Conservation (phyloP, 345 rosid genomes). For the Lepidium didymum region DNA sequence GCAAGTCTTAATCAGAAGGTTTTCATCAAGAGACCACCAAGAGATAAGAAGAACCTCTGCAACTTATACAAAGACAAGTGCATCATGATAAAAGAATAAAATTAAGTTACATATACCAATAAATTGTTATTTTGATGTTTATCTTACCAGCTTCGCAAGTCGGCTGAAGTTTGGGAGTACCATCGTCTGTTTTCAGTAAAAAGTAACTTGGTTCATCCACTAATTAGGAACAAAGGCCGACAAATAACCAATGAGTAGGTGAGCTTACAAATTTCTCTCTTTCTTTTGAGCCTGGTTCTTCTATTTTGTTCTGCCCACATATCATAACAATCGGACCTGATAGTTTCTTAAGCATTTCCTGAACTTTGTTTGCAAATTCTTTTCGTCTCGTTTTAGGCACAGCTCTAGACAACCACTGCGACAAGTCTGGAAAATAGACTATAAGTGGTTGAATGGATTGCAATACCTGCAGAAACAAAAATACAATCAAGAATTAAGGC, state of each 20-base stretch:
- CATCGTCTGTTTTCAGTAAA: slow-evolving; percentile 59
- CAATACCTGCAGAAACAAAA: slow-evolving; percentile 53
- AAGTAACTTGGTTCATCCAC: not conserved
- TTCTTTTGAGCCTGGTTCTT: slow-evolving; percentile 74
- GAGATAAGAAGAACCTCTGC: not conserved
- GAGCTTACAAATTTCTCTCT: slow-evolving; percentile 76
- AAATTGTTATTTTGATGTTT: slow-evolving; percentile 4
- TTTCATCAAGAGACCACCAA: not conserved
- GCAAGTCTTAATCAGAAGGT: not conserved
- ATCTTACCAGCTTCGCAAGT: slow-evolving; percentile 71
- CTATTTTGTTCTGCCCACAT: slow-evolving; percentile 85
- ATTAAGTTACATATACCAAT: not conserved
- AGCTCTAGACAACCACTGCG: slow-evolving; percentile 86
- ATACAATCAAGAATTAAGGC: not conserved
- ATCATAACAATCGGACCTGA: slow-evolving; percentile 78
- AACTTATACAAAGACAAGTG: not conserved
- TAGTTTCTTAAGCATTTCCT: slow-evolving; percentile 61
- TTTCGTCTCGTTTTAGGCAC: slow-evolving; percentile 61
- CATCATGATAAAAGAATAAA: not conserved
- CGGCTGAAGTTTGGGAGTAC: slow-evolving; percentile 79
- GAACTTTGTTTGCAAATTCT: slow-evolving; percentile 58
- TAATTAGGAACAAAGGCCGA: slow-evolving; percentile 2
- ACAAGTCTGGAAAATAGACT: slow-evolving; percentile 83
- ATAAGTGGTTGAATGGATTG: slow-evolving; percentile 61
- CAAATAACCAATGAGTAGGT: slow-evolving; percentile 6